phyloP scores from a whole-genome alignment of 2,329 filamentous ascomycete species.

The Ilyonectria destructans region DNA sequence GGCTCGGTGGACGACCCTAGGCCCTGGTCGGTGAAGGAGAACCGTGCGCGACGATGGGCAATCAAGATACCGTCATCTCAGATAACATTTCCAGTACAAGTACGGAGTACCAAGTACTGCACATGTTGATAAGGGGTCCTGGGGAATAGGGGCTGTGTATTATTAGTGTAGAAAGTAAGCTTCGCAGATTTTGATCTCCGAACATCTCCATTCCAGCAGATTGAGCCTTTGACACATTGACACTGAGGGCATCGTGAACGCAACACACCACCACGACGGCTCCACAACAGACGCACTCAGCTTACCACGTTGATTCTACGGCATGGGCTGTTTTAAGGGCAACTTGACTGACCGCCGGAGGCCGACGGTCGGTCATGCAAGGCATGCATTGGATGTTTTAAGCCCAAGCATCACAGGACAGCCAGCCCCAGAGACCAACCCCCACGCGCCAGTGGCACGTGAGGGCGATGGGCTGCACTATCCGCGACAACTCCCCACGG shows the following conservation, averaged over 20 bases:
- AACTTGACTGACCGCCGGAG: conserved; percentile 18
- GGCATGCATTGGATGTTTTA: conserved; percentile 1
- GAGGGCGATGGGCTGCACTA: conserved; percentile 44
- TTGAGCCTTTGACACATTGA: not conserved
- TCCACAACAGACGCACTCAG: not conserved
- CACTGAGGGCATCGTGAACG: conserved; percentile 10
- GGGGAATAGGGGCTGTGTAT: conserved; percentile 9
- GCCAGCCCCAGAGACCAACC: conserved; percentile 9
- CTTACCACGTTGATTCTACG: not conserved
- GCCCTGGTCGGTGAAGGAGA: conserved; percentile 14
- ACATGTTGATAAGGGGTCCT: not conserved
- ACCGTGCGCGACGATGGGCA: conserved; percentile 16
- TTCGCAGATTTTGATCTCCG: not conserved
- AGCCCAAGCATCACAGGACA: conserved; percentile 9
- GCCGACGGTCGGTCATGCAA: not conserved
- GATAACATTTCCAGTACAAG: not conserved
- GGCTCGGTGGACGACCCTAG: conserved; percentile 48
- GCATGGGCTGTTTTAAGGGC: conserved; percentile 12
- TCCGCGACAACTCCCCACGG: conserved; percentile 14
- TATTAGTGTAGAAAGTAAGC: not conserved
- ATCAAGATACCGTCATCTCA: conserved; percentile 22
- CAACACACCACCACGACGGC: conserved; percentile 12
- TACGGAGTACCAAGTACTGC: not conserved
- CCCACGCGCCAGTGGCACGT: conserved; percentile 44
- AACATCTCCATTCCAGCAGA: conserved; percentile 13